Percentiles rank a stretch among this genome's conserved stretches.
phyloP scores from a whole-genome alignment of 129 eudicot genomes.

The Flaveria bidentis region DNA sequence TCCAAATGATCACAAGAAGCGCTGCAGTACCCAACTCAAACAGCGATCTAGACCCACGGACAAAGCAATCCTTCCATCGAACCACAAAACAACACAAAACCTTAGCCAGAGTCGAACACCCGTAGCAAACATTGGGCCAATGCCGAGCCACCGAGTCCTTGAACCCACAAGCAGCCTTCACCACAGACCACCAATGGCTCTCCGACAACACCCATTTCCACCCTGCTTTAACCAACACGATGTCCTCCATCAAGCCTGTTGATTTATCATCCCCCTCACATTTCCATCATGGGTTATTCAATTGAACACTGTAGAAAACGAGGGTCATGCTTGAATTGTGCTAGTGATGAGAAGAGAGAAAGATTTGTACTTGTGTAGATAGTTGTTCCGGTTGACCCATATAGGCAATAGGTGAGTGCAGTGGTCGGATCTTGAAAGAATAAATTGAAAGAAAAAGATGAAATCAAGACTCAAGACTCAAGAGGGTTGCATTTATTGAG shows the following conservation, averaged over 20 bases:
- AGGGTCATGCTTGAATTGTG: background rate
- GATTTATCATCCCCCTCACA: background rate
- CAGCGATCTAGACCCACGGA: slow-evolving; percentile 63
- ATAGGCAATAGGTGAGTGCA: slow-evolving; percentile 8
- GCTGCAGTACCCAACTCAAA: slow-evolving; percentile 70
- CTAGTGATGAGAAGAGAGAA: background rate
- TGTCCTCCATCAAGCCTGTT: slow-evolving; percentile 73
- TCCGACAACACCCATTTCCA: slow-evolving; percentile 85
- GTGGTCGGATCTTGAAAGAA: slow-evolving; percentile 39
- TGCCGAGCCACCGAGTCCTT: slow-evolving; percentile 61
- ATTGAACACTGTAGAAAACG: too few species aligned
- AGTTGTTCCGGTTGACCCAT: slow-evolving; percentile 7
- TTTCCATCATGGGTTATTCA: slow-evolving; percentile 3
- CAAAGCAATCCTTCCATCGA: slow-evolving; percentile 63
- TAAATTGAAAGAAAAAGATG: background rate
- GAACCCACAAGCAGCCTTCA: slow-evolving; percentile 36
- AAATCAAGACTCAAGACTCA: background rate
- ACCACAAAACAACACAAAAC: slow-evolving; percentile 45
- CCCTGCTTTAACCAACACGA: slow-evolving; percentile 67
- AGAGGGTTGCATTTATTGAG: slow-evolving; percentile 11
- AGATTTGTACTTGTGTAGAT: background rate
- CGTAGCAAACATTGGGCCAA: slow-evolving; percentile 87
- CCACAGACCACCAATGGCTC: slow-evolving; percentile 49
- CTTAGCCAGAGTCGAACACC: slow-evolving; percentile 54
- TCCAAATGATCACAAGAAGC: slow-evolving; percentile 85